phyloP scores from a whole-genome alignment of 73 alveolate genomes.

The Paramecium biaurelia region DNA sequence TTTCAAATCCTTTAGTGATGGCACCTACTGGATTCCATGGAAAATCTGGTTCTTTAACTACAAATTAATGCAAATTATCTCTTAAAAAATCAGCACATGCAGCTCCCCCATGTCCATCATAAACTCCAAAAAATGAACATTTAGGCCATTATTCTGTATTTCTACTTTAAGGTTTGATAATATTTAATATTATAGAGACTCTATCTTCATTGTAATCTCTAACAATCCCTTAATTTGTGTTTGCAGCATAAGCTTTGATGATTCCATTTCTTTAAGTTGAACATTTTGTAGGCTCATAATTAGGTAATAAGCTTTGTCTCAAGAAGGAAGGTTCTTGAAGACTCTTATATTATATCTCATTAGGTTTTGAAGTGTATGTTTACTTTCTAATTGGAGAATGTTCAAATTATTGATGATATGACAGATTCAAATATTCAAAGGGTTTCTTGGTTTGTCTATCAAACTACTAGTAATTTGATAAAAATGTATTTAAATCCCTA shows the following conservation, averaged over 20 bases:
- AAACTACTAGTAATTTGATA: neutral
- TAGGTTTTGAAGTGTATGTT: neutral
- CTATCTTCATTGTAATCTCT: constrained; percentile 97
- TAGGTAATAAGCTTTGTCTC: constrained; percentile 37
- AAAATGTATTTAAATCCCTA: neutral
- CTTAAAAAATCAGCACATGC: constrained; percentile 95
- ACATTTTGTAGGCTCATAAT: constrained; percentile 76
- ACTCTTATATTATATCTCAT: neutral
- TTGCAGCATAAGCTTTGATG: constrained; percentile 92
- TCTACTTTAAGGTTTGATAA: constrained; percentile 73
- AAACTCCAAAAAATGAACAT: constrained; percentile 95
- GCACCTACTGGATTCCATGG: constrained; percentile 90
- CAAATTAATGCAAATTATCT: constrained; percentile 86
- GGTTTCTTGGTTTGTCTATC: constrained; percentile 25
- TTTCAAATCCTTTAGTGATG: constrained; percentile 80
- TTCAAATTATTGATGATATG: constrained; percentile 11
- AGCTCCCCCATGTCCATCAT: constrained; percentile 99
- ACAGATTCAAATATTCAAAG: neutral
- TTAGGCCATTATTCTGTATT: constrained; percentile 84
- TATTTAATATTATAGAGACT: constrained; percentile 88
- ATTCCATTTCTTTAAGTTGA: constrained; percentile 85
- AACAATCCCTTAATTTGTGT: constrained; percentile 95
- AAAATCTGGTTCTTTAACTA: constrained; percentile 73
- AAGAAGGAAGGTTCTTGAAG: neutral
- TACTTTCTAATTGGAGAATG: neutral